phyloP scores from a whole-genome alignment of 2,329 filamentous ascomycete species.

The Sphaerulina vaccinii region DNA sequence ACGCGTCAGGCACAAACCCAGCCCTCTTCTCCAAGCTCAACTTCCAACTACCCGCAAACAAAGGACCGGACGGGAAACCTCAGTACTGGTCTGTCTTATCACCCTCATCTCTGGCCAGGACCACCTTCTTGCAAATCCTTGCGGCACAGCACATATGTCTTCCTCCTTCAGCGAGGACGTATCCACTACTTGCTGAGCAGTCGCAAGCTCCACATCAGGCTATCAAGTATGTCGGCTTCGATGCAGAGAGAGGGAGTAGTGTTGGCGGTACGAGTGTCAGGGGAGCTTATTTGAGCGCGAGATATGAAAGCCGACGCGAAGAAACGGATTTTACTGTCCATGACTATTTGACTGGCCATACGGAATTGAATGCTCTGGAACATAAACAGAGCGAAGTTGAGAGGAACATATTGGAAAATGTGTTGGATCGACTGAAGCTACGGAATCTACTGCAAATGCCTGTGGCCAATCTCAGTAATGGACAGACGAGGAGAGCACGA shows the following conservation, averaged over 20 bases:
- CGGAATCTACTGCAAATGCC: conserved; percentile 71
- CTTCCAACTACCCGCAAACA: conserved; percentile 60
- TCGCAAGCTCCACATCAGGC: conserved; percentile 62
- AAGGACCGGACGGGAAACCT: conserved; percentile 13
- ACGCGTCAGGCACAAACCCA: conserved; percentile 39
- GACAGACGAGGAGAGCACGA: conserved; percentile 80
- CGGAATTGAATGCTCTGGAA: conserved; percentile 72
- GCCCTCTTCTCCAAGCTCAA: conserved; percentile 63
- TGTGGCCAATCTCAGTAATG: conserved; percentile 87
- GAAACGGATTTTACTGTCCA: conserved; percentile 81
- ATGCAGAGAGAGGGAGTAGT: conserved; percentile 61
- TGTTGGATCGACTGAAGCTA: conserved; percentile 70
- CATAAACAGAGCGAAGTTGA: conserved; percentile 42
- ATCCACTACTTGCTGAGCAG: conserved; percentile 68
- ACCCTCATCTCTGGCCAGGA: conserved; percentile 74
- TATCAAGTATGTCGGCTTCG: conserved; percentile 89
- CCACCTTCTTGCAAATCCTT: conserved; percentile 76
- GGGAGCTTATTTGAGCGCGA: conserved; percentile 81
- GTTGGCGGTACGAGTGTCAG: conserved; percentile 57
- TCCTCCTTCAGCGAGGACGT: conserved; percentile 73
- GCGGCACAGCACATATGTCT: conserved; percentile 72
- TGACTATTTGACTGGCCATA: conserved; percentile 80
- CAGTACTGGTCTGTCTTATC: conserved; percentile 84
- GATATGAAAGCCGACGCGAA: conserved; percentile 86
- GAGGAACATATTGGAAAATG: conserved; percentile 57